Conservation (phyloP, 73 alveolate genomes). For the Breviolum minutum region DNA sequence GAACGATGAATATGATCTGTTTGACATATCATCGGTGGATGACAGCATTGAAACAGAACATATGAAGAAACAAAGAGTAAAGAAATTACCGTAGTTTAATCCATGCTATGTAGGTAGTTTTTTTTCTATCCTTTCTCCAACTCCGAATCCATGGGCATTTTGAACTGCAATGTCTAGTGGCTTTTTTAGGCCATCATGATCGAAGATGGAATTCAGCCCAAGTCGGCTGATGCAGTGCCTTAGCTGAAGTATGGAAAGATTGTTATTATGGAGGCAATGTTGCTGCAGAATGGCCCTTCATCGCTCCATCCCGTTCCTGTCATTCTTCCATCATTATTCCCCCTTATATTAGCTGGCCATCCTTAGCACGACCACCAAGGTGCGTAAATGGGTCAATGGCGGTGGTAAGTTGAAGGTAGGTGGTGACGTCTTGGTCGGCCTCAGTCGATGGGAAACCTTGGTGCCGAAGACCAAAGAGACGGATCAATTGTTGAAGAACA, state of each 20-base stretch:
- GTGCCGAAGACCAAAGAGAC: slow-evolving; percentile 74
- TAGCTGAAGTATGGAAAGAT: not conserved
- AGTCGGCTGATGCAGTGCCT: slow-evolving; percentile 62
- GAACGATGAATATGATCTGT: not conserved
- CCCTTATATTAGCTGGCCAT: too few relatives aligned
- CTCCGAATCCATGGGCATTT: too few relatives aligned
- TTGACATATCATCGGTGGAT: not conserved
- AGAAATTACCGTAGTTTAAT: too few relatives aligned
- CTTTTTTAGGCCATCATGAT: slow-evolving; percentile 57
- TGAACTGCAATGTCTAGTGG: too few relatives aligned
- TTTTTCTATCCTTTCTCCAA: too few relatives aligned
- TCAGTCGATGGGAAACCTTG: slow-evolving; percentile 95
- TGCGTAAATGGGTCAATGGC: slow-evolving; percentile 90
- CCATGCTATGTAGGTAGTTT: too few relatives aligned
- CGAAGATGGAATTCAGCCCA: slow-evolving; percentile 75
- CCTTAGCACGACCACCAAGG: too few relatives aligned
- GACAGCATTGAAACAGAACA: not conserved
- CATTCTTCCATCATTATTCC: too few relatives aligned
- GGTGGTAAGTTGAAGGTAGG: slow-evolving; percentile 95
- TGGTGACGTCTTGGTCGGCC: slow-evolving; percentile 90
- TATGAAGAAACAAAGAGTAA: too few relatives aligned
- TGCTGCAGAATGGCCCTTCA: too few relatives aligned
- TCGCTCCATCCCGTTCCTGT: too few relatives aligned
- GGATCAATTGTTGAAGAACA: slow-evolving; percentile 74
- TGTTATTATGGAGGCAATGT: too few relatives aligned